Base-by-base conservation (phyloP, 1,139 yeast genomes). In the Pichia sp. region DNA sequence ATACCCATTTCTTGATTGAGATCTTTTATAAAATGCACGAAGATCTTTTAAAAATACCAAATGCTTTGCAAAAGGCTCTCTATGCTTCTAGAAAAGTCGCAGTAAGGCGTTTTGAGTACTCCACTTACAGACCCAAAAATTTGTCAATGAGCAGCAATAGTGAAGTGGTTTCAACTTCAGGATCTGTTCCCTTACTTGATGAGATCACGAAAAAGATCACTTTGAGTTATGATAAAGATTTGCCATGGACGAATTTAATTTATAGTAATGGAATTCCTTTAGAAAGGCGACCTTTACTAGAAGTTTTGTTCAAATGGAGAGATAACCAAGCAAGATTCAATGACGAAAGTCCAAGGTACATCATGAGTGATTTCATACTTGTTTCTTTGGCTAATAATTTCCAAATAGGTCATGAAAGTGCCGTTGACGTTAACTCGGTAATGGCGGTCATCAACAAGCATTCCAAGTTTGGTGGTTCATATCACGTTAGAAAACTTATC, bases 1-100 rank as follows among this genome's bases (percentile, higher is more conserved):
- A 93, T 71, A 93, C 99, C 0, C 99, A 93, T 68, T 93, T 90
- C 65, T 72, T 93, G 55, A 75, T 93, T 45, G 82, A 87, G 67
- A 87, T 93, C 26, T 95, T 76, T 69, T 96, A 90, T 64, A 82
- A 81, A 61, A 72, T 93, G 68, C 82, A 83, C 58, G 86, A 86
- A 61, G 77, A 78, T 64, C 73, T 93, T 44, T 53, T 64, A 15
- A 59, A 61, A 49, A 58, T 59, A 29, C 59, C 62, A n/a, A 74
- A 76, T 47, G 80, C 79, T 57, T 62, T 87, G 60, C 78, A 80
- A 13, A 74, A 75, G n/a, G 97, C 90, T 0, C 72, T 93, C 44
- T 77, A 75, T 56, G 88, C 85, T 49, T 90, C 97, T 1, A 77
- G 98, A 54, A 80, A 81, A 56, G 96, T 90, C 11, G 95, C 98